Conservation (phyloP, 306 rosid species). For the Vigna reflexopilosa region DNA sequence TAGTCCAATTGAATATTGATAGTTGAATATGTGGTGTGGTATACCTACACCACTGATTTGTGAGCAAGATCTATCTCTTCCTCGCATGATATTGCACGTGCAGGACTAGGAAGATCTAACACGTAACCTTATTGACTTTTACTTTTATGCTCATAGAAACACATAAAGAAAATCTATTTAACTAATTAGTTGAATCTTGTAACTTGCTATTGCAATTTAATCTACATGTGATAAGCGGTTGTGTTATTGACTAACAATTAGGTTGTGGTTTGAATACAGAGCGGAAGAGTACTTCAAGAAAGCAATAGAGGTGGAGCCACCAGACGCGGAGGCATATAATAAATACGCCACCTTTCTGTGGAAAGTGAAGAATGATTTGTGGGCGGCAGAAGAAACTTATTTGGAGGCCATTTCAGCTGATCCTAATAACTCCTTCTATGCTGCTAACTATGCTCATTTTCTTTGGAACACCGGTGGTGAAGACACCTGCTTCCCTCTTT, state of each 20-base stretch:
- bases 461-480: constrained; percentile 96
- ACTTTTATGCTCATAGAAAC: background rate
- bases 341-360: constrained; percentile 89
- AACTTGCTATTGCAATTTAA: background rate
- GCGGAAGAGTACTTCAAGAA: constrained; percentile 90
- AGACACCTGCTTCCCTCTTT: constrained; percentile 86
- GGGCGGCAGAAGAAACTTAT: constrained; percentile 92
- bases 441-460: constrained; percentile 89
- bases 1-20: constrained; percentile 40
- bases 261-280: constrained; percentile 53
- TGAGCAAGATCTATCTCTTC: constrained; percentile 28
- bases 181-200: background rate
- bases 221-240: constrained; percentile 48
- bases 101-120: constrained; percentile 30
- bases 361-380: constrained; percentile 74
- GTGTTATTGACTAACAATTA: constrained; percentile 19
- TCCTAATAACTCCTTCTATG: constrained; percentile 72
- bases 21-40: constrained; percentile 48
- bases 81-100: constrained; percentile 52
- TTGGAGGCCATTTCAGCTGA: constrained; percentile 85
- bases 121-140: constrained; percentile 43
- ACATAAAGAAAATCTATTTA: too few relatives aligned
- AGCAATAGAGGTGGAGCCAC: constrained; percentile 64
- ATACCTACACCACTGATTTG: constrained; percentile 42
- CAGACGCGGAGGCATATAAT: constrained; percentile 81